Evolutionary conservation across 1,139 yeast genomes (phyloP).

Genomic region (Diutina rugosa): DNA sequence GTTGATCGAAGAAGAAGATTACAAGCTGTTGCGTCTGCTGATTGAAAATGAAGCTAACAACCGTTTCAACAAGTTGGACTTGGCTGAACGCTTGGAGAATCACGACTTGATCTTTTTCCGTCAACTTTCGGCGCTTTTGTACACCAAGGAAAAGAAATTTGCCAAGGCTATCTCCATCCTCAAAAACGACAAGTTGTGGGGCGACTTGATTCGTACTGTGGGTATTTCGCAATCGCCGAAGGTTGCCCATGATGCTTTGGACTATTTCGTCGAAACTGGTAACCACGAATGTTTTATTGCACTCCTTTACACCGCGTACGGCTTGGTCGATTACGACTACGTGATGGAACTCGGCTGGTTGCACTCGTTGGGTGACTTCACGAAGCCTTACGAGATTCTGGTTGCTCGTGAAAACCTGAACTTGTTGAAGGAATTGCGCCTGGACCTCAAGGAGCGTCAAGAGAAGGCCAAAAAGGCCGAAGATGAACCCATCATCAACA

Average conservation of each 20-base stretch:
- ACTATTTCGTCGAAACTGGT: slow-evolving; percentile 93
- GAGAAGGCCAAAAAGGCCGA: slow-evolving; percentile 40
- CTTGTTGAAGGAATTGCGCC: slow-evolving; percentile 49
- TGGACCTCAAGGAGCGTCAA: slow-evolving; percentile 60
- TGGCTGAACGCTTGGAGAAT: slow-evolving; percentile 87
- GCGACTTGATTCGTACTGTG: slow-evolving; percentile 87
- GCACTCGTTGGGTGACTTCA: slow-evolving; percentile 61
- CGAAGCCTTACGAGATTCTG: slow-evolving; percentile 86
- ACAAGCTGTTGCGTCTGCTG: slow-evolving; percentile 76
- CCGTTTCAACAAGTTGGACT: slow-evolving; percentile 81
- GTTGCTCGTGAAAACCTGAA: slow-evolving; percentile 66
- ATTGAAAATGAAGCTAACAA: slow-evolving; percentile 73
- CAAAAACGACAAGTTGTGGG: slow-evolving; percentile 89
- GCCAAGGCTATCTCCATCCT: slow-evolving; percentile 77
- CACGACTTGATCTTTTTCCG: slow-evolving; percentile 87
- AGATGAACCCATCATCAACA: slow-evolving; percentile 27
- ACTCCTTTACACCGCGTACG: slow-evolving; percentile 76
- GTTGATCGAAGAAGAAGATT: slow-evolving; percentile 92
- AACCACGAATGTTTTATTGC: slow-evolving; percentile 95
- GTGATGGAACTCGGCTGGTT: slow-evolving; percentile 89
- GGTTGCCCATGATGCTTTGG: slow-evolving; percentile 78
- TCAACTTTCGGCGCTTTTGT: slow-evolving; percentile 88
- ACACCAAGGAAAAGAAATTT: slow-evolving; percentile 91
- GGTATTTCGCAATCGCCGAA: slow-evolving; percentile 68
- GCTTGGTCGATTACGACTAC: slow-evolving; percentile 65